phyloP scores from a whole-genome alignment of 2,329 filamentous ascomycete species.

The Aspergillus carbonarius region DNA sequence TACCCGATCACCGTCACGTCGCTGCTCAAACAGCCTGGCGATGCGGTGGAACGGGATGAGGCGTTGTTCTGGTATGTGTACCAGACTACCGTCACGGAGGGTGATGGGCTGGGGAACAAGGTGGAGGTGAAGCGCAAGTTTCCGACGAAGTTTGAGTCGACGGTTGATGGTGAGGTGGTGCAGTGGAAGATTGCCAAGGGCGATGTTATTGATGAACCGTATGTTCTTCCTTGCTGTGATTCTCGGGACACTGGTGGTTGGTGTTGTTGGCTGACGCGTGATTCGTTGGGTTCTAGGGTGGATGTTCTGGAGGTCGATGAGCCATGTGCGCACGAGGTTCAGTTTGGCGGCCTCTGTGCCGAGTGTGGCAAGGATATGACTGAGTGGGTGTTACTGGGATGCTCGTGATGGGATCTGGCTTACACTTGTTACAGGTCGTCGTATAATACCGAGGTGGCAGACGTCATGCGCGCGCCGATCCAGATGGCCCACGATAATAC shows the following conservation, averaged over 20 bases:
- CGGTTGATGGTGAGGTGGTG: conserved; percentile 74
- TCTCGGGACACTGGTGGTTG: conserved; percentile 24
- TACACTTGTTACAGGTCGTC: conserved; percentile 51
- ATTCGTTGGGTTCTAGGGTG: conserved; percentile 41
- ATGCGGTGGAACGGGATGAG: conserved; percentile 72
- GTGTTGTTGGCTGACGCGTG: conserved; percentile 37
- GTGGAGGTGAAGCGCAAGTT: conserved; percentile 67
- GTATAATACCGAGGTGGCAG: conserved; percentile 76
- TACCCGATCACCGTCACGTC: conserved; percentile 93
- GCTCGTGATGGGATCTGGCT: not conserved
- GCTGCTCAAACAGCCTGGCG: conserved; percentile 73
- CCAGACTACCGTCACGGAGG: conserved; percentile 67
- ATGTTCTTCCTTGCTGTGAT: conserved; percentile 20
- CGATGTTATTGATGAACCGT: conserved; percentile 46
- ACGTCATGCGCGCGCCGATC: conserved; percentile 84
- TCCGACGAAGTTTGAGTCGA: conserved; percentile 77
- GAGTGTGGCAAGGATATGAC: conserved; percentile 97
- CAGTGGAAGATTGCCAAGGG: conserved; percentile 67
- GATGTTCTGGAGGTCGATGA: conserved; percentile 78
- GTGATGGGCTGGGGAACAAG: conserved; percentile 71
- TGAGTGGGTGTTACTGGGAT: conserved; percentile 50
- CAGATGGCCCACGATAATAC: conserved; percentile 94
- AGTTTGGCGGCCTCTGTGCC: conserved; percentile 86
- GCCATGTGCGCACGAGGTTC: conserved; percentile 84
- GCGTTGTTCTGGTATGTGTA: conserved; percentile 85